Evolutionary conservation across 306 rosid species (phyloP).

Genomic region (Corylus heterophylla): DNA sequence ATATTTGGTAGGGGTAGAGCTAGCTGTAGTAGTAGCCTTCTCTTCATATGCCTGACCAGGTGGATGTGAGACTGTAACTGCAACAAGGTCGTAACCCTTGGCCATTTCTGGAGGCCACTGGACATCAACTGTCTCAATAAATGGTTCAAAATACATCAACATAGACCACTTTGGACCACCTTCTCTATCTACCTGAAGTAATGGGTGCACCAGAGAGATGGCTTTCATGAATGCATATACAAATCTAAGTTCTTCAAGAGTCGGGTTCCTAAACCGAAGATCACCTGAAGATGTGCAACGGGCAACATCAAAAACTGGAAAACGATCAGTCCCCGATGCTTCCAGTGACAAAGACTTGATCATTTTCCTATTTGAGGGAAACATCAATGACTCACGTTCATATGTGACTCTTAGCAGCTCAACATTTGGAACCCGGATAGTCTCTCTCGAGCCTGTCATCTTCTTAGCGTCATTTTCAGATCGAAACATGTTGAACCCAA

Average conservation of each 20-base stretch:
- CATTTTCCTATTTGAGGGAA: slow-evolving; percentile 62
- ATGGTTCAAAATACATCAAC: slow-evolving; percentile 46
- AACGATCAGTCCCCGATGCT: slow-evolving; percentile 48
- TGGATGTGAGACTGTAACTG: slow-evolving; percentile 51
- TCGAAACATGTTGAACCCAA: slow-evolving; percentile 58
- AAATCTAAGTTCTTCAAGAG: slow-evolving; percentile 60
- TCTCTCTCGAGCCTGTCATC: slow-evolving; percentile 73
- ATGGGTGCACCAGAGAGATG: slow-evolving; percentile 55
- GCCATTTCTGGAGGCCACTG: slow-evolving; percentile 58
- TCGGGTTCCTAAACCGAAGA: slow-evolving; percentile 56
- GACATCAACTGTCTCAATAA: slow-evolving; percentile 71
- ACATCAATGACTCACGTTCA: slow-evolving; percentile 57
- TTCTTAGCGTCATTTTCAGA: slow-evolving; percentile 61
- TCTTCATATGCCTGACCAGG: slow-evolving; percentile 52
- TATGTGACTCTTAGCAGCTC: slow-evolving; percentile 68
- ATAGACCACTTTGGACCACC: slow-evolving; percentile 56
- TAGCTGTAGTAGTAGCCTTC: slow-evolving; percentile 34
- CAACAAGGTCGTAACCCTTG: slow-evolving; percentile 42
- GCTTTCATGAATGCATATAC: slow-evolving; percentile 69
- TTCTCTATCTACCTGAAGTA: slow-evolving; percentile 58
- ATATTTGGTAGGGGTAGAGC: slow-evolving; percentile 50
- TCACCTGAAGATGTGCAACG: slow-evolving; percentile 46
- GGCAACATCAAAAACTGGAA: slow-evolving; percentile 67
- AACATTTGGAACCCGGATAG: slow-evolving; percentile 46
- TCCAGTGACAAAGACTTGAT: slow-evolving; percentile 50